A percentile compares a stretch with the other conserved stretches of the same genome.
These are phyloP conservation scores for Westerdykella ornata DNA, from an alignment of 2,329 filamentous ascomycete species.

Conservation along the genomic window DNA sequence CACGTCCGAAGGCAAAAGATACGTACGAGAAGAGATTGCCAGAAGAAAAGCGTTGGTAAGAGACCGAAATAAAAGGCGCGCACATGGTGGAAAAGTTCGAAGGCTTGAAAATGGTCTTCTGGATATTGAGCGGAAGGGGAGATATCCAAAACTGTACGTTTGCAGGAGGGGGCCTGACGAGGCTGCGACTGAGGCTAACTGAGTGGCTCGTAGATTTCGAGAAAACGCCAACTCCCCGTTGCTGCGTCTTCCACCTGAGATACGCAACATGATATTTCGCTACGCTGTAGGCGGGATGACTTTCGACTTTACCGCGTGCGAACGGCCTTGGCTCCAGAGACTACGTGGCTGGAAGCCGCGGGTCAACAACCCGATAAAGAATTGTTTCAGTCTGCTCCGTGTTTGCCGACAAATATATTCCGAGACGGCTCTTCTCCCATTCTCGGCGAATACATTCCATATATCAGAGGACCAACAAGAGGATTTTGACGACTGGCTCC, in stretches of 20 bases:
- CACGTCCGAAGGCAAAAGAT: too few species aligned
- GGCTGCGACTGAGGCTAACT: too few species aligned
- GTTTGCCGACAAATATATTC: constrained; percentile 11
- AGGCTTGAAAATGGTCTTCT: too few species aligned
- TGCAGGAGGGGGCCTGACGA: too few species aligned
- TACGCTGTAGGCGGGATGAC: constrained; percentile 7
- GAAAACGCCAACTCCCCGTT: constrained; percentile 1
- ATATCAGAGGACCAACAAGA: neutral
- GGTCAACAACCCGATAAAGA: neutral
- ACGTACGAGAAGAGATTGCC: too few species aligned
- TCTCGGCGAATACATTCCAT: neutral
- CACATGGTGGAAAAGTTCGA: too few species aligned
- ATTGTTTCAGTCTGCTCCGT: constrained; percentile 1
- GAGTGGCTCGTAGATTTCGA: neutral
- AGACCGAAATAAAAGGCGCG: too few species aligned
- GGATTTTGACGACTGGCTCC: neutral
- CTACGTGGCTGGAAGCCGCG: neutral
- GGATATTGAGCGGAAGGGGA: too few species aligned
- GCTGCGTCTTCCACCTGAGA: constrained; percentile 6
- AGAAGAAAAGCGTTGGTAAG: too few species aligned
- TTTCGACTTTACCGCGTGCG: constrained; percentile 1
- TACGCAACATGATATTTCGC: constrained; percentile 7
- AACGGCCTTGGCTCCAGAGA: too few species aligned
- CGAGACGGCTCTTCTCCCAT: constrained; percentile 5
- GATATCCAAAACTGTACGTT: too few species aligned